A percentile compares a stretch with the other conserved stretches of the same genome.
Conservation (phyloP, 2,329 filamentous ascomycete genomes). For the Dendrostoma leiphaemia region DNA sequence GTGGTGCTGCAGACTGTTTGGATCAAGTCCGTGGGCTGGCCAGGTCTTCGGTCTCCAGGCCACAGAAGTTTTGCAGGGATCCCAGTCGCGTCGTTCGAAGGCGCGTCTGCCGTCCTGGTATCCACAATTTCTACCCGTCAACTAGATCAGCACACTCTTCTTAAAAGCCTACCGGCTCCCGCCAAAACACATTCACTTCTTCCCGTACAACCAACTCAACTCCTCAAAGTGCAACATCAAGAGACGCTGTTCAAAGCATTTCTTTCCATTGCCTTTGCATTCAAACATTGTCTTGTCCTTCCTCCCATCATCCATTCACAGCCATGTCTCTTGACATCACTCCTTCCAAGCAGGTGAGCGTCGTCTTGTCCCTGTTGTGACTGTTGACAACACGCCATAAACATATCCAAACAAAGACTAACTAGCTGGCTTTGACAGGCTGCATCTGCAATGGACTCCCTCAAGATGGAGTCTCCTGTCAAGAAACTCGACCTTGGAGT, state of each 20-base stretch:
- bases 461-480: constrained; percentile 89
- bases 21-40: background rate
- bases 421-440: constrained; percentile 56
- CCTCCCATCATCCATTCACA: constrained; percentile 6
- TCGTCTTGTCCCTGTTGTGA: background rate
- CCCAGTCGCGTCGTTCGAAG: background rate
- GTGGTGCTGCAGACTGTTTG: constrained; percentile 8
- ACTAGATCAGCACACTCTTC: no score
- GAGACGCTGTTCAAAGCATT: constrained; percentile 1
- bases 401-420: constrained; percentile 34
- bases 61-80: background rate
- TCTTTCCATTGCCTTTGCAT: background rate
- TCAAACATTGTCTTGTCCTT: constrained; percentile 35
- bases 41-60: no score
- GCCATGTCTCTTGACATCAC: constrained; percentile 70
- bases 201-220: background rate
- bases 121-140: background rate
- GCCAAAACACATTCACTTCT: constrained; percentile 2
- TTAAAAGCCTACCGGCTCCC: constrained; percentile 8
- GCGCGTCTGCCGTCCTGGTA: background rate
- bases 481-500: constrained; percentile 83
- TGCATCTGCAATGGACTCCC: constrained; percentile 78
- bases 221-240: background rate
- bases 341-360: constrained; percentile 31
- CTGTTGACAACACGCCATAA: constrained; percentile 19